phyloP scores from a whole-genome alignment of 805 yeast species.

The Sugiyamaella qingdaonensis region DNA sequence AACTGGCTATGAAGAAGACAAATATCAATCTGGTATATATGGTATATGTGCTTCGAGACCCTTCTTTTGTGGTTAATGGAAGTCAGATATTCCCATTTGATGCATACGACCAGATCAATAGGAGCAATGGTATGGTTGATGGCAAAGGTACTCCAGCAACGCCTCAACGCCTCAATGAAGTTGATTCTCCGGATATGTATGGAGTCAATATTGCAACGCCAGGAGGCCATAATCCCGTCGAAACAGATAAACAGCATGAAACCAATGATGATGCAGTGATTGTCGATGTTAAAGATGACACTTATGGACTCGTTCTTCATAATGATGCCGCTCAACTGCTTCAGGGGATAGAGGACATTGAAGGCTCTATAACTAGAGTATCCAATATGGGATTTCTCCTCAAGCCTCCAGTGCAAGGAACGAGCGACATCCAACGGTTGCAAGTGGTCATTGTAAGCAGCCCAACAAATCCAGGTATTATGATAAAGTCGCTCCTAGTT shows the following conservation, averaged over 20 bases:
- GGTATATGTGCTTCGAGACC: slow-evolving; percentile 12
- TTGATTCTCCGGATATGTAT: slow-evolving; percentile 31
- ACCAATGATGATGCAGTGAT: slow-evolving; percentile 22
- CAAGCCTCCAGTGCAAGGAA: slow-evolving; percentile 15
- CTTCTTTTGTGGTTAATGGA: slow-evolving; percentile 18
- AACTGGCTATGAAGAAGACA: background rate
- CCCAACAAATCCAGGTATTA: slow-evolving; percentile 22
- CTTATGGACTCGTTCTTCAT: slow-evolving; percentile 27
- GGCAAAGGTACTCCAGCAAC: slow-evolving; percentile 19
- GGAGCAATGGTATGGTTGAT: background rate
- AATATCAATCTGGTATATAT: slow-evolving; percentile 13
- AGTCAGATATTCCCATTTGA: slow-evolving; percentile 17
- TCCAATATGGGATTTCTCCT: slow-evolving; percentile 23
- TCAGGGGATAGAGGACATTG: slow-evolving; percentile 2
- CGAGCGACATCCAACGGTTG: slow-evolving; percentile 10
- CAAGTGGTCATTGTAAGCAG: slow-evolving; percentile 27
- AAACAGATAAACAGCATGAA: slow-evolving; percentile 10
- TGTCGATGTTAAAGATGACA: slow-evolving; percentile 30
- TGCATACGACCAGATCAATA: background rate
- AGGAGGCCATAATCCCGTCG: slow-evolving; percentile 5
- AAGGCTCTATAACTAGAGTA: slow-evolving; percentile 7
- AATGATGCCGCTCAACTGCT: slow-evolving; percentile 13
- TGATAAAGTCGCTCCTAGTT: slow-evolving; percentile 31
- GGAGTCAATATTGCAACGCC: slow-evolving; percentile 21
- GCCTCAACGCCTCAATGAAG: slow-evolving; percentile 21